phyloP scores from a whole-genome alignment of 176 grass and related monocot genomes.

The Alopecurus myosuroides region DNA sequence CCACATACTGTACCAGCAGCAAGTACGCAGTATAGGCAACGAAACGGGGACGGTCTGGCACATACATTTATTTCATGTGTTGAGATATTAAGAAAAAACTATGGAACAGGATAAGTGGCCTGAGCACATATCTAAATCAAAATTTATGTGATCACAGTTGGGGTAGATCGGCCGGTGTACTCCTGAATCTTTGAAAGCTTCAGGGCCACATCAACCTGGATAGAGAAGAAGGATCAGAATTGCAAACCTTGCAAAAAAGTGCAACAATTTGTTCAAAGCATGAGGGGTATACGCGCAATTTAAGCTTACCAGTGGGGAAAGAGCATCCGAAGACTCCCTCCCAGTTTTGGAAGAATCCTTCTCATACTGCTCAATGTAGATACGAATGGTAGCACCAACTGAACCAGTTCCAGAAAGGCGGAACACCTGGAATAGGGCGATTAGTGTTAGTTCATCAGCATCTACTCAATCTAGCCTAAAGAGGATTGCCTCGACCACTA shows the following conservation, averaged over 20 bases:
- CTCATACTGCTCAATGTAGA: slow-evolving; percentile 98
- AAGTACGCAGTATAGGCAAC: neutral
- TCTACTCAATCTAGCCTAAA: neutral
- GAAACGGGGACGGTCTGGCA: slow-evolving; percentile 4
- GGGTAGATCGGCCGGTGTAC: slow-evolving; percentile 81
- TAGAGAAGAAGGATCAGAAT: neutral
- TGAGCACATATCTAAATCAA: slow-evolving; percentile 16
- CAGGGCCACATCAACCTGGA: slow-evolving; percentile 71
- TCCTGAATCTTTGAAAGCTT: slow-evolving; percentile 87
- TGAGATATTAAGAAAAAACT: slow-evolving; percentile 22
- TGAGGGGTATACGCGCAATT: neutral
- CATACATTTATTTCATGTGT: slow-evolving; percentile 37
- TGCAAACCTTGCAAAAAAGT: neutral
- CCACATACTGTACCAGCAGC: slow-evolving; percentile 17
- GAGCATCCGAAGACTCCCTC: slow-evolving; percentile 83
- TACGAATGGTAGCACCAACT: slow-evolving; percentile 82
- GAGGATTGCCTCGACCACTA: neutral
- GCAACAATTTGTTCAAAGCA: neutral
- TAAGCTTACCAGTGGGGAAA: slow-evolving; percentile 68
- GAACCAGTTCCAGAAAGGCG: slow-evolving; percentile 94
- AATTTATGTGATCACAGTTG: slow-evolving; percentile 90
- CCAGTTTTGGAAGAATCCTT: slow-evolving; percentile 76
- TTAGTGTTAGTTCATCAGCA: slow-evolving; percentile 14
- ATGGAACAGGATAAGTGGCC: slow-evolving; percentile 16
- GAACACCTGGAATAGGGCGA: slow-evolving; percentile 61